Evolutionary conservation across 192 early-diverging fungal species (phyloP).

Genomic region (Glomus cerebriforme): DNA sequence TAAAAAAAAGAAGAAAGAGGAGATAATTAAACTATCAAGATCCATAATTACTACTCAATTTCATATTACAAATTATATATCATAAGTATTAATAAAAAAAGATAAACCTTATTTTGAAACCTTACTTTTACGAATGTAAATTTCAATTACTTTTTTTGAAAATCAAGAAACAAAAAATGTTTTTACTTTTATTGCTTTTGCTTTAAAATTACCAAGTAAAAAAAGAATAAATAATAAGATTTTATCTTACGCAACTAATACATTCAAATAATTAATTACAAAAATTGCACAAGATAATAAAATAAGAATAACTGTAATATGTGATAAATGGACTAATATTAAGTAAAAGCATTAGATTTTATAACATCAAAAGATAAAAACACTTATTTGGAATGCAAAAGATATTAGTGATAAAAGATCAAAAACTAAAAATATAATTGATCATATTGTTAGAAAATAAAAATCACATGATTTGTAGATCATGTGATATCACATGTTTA

Average conservation of each 20-base stretch:
- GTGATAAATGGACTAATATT: slow-evolving; percentile 11
- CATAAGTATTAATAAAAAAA: background rate
- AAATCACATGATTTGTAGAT: no score
- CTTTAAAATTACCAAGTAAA: background rate
- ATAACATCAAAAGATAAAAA: slow-evolving; percentile 4
- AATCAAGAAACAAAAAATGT: background rate
- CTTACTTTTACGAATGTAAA: background rate
- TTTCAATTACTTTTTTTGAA: background rate
- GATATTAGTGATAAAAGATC: slow-evolving; percentile 1
- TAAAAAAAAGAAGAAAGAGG: no score
- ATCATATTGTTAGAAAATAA: no score
- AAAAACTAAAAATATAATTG: slow-evolving; percentile 9
- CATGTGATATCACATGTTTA: no score
- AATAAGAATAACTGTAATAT: background rate
- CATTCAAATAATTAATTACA: background rate
- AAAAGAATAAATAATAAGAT: background rate
- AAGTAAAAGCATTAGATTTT: background rate
- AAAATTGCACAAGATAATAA: background rate
- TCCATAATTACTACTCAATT: no score
- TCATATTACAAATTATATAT: no score
- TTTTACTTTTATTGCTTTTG: background rate
- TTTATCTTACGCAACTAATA: background rate
- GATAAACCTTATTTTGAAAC: background rate
- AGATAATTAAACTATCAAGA: no score
- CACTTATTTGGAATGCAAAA: background rate